Conservation (phyloP, 1,139 yeast genomes). For the Suhomyces guaymorum region DNA sequence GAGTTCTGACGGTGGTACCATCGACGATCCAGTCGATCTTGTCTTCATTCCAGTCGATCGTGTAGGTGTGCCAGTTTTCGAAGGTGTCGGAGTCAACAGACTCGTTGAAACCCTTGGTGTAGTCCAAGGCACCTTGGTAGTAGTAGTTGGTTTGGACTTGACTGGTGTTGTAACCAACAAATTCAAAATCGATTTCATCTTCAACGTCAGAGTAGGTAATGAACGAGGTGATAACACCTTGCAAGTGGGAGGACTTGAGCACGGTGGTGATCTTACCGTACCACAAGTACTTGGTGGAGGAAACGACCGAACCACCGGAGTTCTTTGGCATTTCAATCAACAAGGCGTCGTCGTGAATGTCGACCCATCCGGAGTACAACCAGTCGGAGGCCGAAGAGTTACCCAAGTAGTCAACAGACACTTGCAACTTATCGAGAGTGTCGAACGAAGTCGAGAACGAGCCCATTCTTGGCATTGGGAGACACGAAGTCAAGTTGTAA, state of each 20-base stretch:
- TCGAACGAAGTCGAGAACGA: conserved; percentile 40
- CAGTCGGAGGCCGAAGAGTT: conserved; percentile 68
- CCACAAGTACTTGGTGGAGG: conserved; percentile 82
- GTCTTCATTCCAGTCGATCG: conserved; percentile 82
- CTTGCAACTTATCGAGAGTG: conserved; percentile 29
- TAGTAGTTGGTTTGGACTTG: conserved; percentile 77
- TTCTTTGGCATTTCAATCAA: conserved; percentile 75
- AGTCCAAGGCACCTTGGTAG: conserved; percentile 71
- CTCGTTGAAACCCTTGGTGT: conserved; percentile 57
- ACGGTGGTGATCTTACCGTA: conserved; percentile 77
- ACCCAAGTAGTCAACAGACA: conserved; percentile 60
- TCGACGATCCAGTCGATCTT: conserved; percentile 71
- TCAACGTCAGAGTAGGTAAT: conserved; percentile 81
- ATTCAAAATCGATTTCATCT: conserved; percentile 90
- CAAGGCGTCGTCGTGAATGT: conserved; percentile 54
- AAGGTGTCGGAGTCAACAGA: conserved; percentile 54
- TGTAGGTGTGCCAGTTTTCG: conserved; percentile 72
- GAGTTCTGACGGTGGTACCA: conserved; percentile 67
- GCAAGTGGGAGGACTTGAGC: conserved; percentile 70
- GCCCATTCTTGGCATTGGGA: conserved; percentile 57
- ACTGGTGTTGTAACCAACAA: conserved; percentile 70
- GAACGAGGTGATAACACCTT: conserved; percentile 85
- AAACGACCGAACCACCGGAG: conserved; percentile 77
- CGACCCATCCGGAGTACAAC: conserved; percentile 72
- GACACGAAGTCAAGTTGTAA: conserved; percentile 61